These are phyloP conservation scores for Ilyonectria destructans DNA, from an alignment of 2,329 filamentous ascomycete genomes.

Conservation along the genomic window DNA sequence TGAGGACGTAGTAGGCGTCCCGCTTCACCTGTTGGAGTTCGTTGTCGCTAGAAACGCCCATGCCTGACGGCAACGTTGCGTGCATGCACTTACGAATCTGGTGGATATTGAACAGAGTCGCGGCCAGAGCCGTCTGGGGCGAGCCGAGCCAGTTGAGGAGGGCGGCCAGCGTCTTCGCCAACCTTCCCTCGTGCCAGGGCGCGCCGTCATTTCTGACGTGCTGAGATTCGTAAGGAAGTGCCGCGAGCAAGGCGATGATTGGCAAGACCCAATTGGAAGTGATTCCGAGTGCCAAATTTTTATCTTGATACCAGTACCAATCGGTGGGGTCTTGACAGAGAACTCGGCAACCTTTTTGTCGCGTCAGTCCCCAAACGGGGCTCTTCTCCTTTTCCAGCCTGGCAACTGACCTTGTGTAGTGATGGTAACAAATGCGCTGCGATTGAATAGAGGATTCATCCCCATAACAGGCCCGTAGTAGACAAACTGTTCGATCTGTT, in stretches of 20 bases:
- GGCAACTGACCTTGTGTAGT: too few relatives aligned
- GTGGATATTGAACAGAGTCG: background rate
- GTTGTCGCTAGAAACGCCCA: background rate
- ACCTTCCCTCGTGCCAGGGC: background rate
- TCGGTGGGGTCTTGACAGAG: background rate
- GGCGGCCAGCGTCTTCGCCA: background rate
- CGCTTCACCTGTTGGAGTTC: background rate
- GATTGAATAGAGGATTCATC: too few relatives aligned
- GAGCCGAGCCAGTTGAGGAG: constrained; percentile 1
- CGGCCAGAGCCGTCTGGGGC: background rate
- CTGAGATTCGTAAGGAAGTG: background rate
- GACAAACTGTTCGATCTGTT: too few relatives aligned
- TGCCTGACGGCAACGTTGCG: background rate
- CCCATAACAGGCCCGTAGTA: too few relatives aligned
- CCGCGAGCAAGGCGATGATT: background rate
- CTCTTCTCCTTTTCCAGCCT: too few relatives aligned
- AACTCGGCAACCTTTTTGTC: background rate
- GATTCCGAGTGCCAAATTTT: background rate
- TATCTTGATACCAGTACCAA: background rate
- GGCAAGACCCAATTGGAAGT: background rate
- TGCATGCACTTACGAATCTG: background rate
- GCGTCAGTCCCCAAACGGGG: too few relatives aligned
- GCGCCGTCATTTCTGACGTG: background rate
- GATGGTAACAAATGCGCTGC: too few relatives aligned
- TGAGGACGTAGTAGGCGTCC: background rate